Evolutionary conservation across 73 alveolate genomes (phyloP), one percentile per base, ranked within the genome.

Genomic region (Paramecium caudatum): DNA sequence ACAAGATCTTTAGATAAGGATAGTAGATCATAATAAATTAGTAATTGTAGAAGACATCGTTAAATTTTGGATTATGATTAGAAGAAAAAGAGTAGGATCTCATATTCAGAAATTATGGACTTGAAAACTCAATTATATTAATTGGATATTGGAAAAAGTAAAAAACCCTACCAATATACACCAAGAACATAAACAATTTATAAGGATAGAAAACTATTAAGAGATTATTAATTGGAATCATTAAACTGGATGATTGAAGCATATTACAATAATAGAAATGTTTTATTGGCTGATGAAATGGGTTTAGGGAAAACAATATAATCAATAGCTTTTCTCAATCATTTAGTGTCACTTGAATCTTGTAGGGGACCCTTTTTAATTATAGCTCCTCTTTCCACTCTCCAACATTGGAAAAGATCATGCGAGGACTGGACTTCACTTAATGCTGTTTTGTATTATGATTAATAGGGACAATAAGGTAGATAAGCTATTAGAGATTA

Each of bases 251-350:
- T 97, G 78, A 96, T 97, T 41, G 92, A 94, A 21, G 94, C 98
- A 5, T 95, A 95, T 95, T 90, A 87, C 41, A 94, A 91, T 39
- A 80, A 93, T 21, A 86, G 97, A 49, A 95, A 95, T 91, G 95
- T 95, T 2, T 91, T 95, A 34, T 50, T 95, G 32, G 98, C 98
- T 9, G 99, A 97, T 91, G 99, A 97, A 86, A 97, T 97, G 99
- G 99, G 99, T 1, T 94, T 97, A 61, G 99, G 99, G 12, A 97
- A 97, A 90, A 94, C 99, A 12, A 95, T 97, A n/a, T 95, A 95
- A 93, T 95, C 99, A 41, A 94, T 97, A 32, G 97, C 98, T n/a
- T 96, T 96, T 25, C 39, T 91, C n/a, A 90, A 91, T 70, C 92
- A 90, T 32, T 82, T 91, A 36, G 85, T 68, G 15, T 47, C 93